These are phyloP conservation scores for Didymella exigua DNA, from an alignment of 2,329 filamentous ascomycete genomes.

Conservation along the genomic window DNA sequence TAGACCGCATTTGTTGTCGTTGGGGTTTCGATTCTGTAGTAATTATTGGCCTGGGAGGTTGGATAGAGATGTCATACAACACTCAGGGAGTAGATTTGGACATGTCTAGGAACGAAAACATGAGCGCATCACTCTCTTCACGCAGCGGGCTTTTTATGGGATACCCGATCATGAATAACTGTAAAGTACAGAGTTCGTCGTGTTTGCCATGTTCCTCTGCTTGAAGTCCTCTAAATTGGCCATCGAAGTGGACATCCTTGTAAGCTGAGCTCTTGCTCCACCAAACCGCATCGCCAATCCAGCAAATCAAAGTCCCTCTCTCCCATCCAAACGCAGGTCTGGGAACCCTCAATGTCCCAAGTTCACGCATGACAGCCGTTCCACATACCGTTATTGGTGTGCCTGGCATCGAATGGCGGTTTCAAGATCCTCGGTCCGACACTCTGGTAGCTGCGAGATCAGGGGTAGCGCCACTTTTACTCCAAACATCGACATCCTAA, in stretches of 20 bases:
- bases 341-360: conserved; percentile 5
- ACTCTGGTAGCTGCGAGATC: conserved; percentile 10
- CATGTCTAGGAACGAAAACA: conserved; percentile 4
- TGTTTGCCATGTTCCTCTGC: not conserved
- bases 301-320: conserved; percentile 4
- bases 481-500: conserved; percentile 1
- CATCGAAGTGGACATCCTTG: not conserved
- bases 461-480: conserved; percentile 10
- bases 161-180: not conserved
- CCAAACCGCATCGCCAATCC: not conserved
- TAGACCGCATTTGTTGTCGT: not conserved
- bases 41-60: conserved; percentile 10
- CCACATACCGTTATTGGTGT: conserved; percentile 13
- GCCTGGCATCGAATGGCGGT: conserved; percentile 10
- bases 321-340: not conserved
- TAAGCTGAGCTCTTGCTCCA: not conserved
- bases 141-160: not conserved
- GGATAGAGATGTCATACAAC: conserved; percentile 10
- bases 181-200: not conserved
- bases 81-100: conserved; percentile 5
- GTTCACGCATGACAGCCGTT: conserved; percentile 11
- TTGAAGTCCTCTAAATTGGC: not conserved
- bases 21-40: conserved; percentile 6
- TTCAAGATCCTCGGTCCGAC: conserved; percentile 11
- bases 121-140: not conserved